Evolutionary conservation across 441 rosid species (phyloP).

Genomic region (Populus hybrid): DNA sequence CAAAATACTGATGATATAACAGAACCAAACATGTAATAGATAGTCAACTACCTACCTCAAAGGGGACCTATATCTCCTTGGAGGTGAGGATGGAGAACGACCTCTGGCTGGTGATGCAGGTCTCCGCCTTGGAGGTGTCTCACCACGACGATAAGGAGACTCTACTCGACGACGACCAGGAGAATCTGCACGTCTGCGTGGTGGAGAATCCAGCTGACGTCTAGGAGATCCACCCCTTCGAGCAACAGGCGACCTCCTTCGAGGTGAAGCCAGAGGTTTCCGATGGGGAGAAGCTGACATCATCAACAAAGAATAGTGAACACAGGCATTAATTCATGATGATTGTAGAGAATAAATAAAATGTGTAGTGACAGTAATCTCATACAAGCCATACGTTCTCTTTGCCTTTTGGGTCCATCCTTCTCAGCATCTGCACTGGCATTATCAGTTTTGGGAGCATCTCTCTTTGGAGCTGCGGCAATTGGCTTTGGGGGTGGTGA

Average conservation of each 20-base stretch:
- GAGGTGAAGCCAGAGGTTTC: conserved; percentile 62
- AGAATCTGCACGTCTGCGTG: conserved; percentile 55
- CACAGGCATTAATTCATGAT: background rate
- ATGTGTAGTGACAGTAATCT: conserved; percentile 1
- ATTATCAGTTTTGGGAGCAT: conserved; percentile 53
- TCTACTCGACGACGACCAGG: conserved; percentile 62
- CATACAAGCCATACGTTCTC: conserved; percentile 53
- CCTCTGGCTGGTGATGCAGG: conserved; percentile 83
- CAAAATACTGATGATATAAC: background rate
- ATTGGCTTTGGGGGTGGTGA: conserved; percentile 65
- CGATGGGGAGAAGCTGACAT: conserved; percentile 68
- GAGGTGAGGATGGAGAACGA: conserved; percentile 77
- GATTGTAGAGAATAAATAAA: conserved; percentile 7
- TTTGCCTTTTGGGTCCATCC: conserved; percentile 66
- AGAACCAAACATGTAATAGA: conserved; percentile 11
- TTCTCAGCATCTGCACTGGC: conserved; percentile 59
- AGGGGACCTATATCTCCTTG: conserved; percentile 79
- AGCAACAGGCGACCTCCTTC: conserved; percentile 39
- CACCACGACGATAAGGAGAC: conserved; percentile 78
- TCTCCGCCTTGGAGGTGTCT: conserved; percentile 85
- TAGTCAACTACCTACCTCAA: conserved; percentile 49
- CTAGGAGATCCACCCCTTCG: conserved; percentile 87
- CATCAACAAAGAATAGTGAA: conserved; percentile 10
- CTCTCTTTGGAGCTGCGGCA: conserved; percentile 61
- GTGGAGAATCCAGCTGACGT: conserved; percentile 47